Base-by-base conservation (phyloP, 2,329 filamentous ascomycete genomes). In the Cercospora citrullina region DNA sequence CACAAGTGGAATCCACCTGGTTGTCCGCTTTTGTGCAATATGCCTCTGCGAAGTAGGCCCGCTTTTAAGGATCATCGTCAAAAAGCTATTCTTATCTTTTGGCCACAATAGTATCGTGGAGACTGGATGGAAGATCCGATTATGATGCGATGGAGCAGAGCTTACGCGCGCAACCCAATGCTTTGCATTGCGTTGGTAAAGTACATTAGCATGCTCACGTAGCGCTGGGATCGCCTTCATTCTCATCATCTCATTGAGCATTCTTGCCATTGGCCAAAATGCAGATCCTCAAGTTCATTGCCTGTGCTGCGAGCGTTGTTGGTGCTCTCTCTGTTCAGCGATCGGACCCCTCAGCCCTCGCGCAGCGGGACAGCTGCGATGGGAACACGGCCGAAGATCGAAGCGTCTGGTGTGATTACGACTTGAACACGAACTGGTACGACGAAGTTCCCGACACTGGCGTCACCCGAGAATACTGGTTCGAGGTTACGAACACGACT, bases 361-460 rank as follows among this genome's bases (percentile, higher is more conserved):
- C 26, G 39, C 60, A 60, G 4, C 65, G 59, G 26, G 71, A 71
- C 48, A 60, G 55, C 10, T 75, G 72, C 63, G 51, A 65, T 48
- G 78, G 77, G 7, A 79, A 80, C 60, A 71, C 72, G 26, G 79
- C 78, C 9, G 71, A 69, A 31, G 74, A 77, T 63, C 68, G 73
- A 10, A 69, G 66, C 18, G 62, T 64, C 16, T 76, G 73, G 73
- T 80, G 79, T 66, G 77, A 78, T 26, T 78, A 77, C 58, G 75
- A 78, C 72, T 75, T 77, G 62, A 74, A 70, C 55, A 79, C 77
- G 18, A 73, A 80, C 65, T 77, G 77, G 64, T 80, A 80, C 71
- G 72, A 78, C 18, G 74, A 76, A 36, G 65, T 51, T 1, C 77
- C 78, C 5, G 78, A 78, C 62, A 80, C 78, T 14, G 79, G 78